A percentile compares a stretch with the other conserved stretches of the same genome.
Conservation (phyloP, 805 yeast species). For the Sugiyamaella marilandica region DNA sequence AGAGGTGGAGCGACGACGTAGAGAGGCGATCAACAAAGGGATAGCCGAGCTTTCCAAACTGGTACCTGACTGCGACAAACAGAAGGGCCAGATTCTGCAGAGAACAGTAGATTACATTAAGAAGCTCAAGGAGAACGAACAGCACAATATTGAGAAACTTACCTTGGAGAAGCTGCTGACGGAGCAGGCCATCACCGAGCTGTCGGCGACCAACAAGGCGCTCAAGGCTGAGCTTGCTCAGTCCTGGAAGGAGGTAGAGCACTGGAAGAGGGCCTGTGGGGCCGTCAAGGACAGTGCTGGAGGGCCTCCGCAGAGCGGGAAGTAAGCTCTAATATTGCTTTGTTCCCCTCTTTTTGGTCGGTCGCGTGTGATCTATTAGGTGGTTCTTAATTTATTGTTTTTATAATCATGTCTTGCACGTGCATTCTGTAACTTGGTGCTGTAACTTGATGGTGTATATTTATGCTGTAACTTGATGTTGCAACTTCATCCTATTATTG, state of each 20-base stretch:
- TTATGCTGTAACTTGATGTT: too few relatives aligned
- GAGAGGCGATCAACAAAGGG: constrained; percentile 85
- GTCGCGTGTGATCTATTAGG: too few relatives aligned
- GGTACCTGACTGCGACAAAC: constrained; percentile 78
- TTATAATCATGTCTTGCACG: background rate
- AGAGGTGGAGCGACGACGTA: constrained; percentile 89
- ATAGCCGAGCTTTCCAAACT: constrained; percentile 72
- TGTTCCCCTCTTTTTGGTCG: too few relatives aligned
- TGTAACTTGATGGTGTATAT: too few relatives aligned
- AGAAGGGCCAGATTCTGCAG: constrained; percentile 84
- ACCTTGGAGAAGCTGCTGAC: constrained; percentile 87
- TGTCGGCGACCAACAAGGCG: constrained; percentile 80
- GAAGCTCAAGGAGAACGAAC: constrained; percentile 84
- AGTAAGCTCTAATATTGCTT: too few relatives aligned
- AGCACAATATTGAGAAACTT: constrained; percentile 87
- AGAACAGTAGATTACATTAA: constrained; percentile 88
- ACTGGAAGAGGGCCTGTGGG: constrained; percentile 53
- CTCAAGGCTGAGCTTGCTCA: constrained; percentile 82
- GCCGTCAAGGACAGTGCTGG: constrained; percentile 17
- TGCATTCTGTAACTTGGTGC: too few relatives aligned
- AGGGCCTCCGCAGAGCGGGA: background rate
- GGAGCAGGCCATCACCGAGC: constrained; percentile 85
- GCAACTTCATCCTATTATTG: too few relatives aligned
- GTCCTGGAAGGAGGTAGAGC: constrained; percentile 88
- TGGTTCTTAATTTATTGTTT: too few relatives aligned